Evolutionary conservation across 768 basidiomycete species (phyloP), one percentile per base, ranked within the genome.

Genomic region (Suillus clintonianus): DNA sequence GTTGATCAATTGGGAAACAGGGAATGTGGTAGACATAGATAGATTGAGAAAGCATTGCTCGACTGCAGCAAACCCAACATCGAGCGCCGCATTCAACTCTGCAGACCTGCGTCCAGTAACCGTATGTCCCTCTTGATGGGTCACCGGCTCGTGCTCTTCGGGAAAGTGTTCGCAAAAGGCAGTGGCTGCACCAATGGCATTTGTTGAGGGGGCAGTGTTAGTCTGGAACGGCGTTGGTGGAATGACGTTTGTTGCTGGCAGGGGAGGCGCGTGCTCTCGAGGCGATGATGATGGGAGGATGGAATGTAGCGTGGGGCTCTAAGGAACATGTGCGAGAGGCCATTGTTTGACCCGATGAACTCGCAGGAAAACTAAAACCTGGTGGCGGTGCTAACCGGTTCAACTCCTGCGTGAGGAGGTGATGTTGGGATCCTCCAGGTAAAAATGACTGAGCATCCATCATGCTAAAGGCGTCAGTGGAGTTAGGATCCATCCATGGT

Each of bases 1-100:
- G 5, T 64, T 63, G 9, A 61, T 27, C 1, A 66, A 30, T 32
- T 66, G 65, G 41, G 55, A 55, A 14, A 54, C 14, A 5, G 51
- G 30, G 7, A 55, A 36, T 6, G 59, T 60, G 9, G 63, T 64
- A 37, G 37, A 37, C 13, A 17, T 3, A n/a, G 37, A 37, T 6
- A 64, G 30, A 24, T 60, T 6, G 0, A 45, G 43, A 7, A 64
- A 43, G 32, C 37, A 9, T 10, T n/a, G 30, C 41, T 64, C 42
- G 1, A 64, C 42, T 19, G n/a, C 30, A 27, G 27, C 43, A 30
- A 37, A 60, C 24, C 63, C 51, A 7, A 34, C 30, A 3, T 14
- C 13, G 6, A 63, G 57, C 36, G 9, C 36, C 10, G 36, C 36
- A 37, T 37, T 37, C 36, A 37, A 37, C 36, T 37, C 36, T 37